phyloP scores from a whole-genome alignment of 768 basidiomycete genomes.

The Leccinum rimulosum region DNA sequence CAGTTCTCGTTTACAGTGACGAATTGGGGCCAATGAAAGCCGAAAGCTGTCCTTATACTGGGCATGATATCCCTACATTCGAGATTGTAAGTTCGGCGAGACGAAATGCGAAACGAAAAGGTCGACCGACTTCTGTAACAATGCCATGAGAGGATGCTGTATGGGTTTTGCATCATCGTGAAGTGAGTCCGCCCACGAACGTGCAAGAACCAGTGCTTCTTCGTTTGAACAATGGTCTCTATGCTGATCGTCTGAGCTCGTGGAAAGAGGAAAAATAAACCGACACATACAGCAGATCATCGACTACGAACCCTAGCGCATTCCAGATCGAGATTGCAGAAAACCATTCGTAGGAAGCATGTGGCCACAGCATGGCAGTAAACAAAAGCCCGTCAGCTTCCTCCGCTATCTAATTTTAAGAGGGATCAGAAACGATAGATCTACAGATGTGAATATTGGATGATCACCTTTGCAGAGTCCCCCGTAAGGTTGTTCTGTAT shows the following conservation, averaged over 20 bases:
- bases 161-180: background rate
- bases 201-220: background rate
- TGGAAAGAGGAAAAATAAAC: background rate
- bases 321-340: background rate
- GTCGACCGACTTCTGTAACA: background rate
- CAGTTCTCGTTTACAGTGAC: background rate
- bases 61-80: background rate
- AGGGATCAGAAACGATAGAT: background rate
- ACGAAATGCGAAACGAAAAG: background rate
- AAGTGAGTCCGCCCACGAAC: background rate
- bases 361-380: background rate
- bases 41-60: background rate
- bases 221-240: background rate
- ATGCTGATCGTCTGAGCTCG: background rate
- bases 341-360: background rate
- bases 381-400: background rate
- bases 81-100: background rate
- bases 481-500: background rate
- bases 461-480: background rate
- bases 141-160: background rate
- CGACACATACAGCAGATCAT: background rate
- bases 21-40: background rate
- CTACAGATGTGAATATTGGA: background rate
- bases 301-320: background rate
- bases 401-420: background rate